These are phyloP conservation scores for Pharus latifolius DNA, from an alignment of 176 grass and related monocot species.

Conservation along the genomic window DNA sequence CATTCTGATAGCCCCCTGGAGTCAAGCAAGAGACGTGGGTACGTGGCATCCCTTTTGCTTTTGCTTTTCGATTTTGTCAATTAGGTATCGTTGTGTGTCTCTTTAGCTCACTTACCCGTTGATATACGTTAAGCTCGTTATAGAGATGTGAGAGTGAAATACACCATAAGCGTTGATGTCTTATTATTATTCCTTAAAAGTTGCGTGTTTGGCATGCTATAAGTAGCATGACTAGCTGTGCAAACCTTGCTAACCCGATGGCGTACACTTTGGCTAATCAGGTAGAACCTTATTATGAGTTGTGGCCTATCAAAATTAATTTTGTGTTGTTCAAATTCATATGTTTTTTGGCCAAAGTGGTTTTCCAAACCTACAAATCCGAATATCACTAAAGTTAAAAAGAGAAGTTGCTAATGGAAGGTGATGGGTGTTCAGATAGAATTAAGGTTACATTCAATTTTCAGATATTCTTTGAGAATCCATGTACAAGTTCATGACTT, in stretches of 20 bases:
- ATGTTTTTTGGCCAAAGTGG: too few species aligned
- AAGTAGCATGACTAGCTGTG: neutral
- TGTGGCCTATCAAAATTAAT: too few species aligned
- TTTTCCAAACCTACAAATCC: neutral
- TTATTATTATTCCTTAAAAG: neutral
- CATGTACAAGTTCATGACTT: too few species aligned
- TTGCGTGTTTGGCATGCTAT: conserved; percentile 20
- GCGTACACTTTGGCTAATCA: neutral
- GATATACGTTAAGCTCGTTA: conserved; percentile 6
- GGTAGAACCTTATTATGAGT: neutral
- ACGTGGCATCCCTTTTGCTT: neutral
- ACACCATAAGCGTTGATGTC: neutral
- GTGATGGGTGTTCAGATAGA: too few species aligned
- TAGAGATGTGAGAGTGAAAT: neutral
- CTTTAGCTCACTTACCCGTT: neutral
- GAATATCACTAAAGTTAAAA: neutral
- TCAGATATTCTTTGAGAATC: too few species aligned
- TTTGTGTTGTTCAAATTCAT: too few species aligned
- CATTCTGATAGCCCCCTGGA: neutral
- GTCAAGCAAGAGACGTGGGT: too few species aligned
- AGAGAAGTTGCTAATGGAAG: neutral
- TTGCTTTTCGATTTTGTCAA: neutral
- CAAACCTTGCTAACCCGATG: neutral
- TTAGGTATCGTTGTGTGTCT: conserved; percentile 18
- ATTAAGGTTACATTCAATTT: too few species aligned